Evolutionary conservation across 2,329 filamentous ascomycete genomes (phyloP), one percentile per base, ranked within the genome.

Genomic region (Colletotrichum sp.): DNA sequence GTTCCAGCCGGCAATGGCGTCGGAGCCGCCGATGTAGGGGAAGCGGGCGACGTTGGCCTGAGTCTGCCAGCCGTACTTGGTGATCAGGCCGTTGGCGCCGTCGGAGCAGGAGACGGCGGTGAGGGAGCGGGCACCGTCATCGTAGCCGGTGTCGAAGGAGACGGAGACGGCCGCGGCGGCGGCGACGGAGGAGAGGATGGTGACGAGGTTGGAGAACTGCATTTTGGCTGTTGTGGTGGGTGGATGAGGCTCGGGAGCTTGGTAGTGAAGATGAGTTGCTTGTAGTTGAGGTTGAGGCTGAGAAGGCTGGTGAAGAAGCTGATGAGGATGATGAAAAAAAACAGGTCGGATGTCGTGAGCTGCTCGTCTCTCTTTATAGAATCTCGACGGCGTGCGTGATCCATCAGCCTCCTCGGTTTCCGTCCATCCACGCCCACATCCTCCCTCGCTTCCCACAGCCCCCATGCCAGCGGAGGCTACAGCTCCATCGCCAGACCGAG

Each of bases 71-170:
- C 88, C 88, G 85, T 91, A 91, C 80, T 87, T 89, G 80, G 89
- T 92, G 78, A 91, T 90, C 77, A 95, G 88, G 74, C 93, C 93
- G 84, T 95, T 93, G 77, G 77, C 63, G 71, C 93, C 93, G 81
- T 95, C 91, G 36, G 91, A 93, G 90, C 93, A 95, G 77, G 92
- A 83, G 61, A 95, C 89, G 7, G 81, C 83, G 39, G 85, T 87
- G 71, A 96, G 83, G 61, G 90, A 87, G 74, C 92, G 89, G 76
- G 79, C 79, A 62, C 82, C 83, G 78, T 93, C 86, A 82, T 96
- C 94, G 86, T 95, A 97, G 82, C 89, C 92, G 25, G 86, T 85
- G 85, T 96, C 94, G 85, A 93, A 96, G 78, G 93, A 93, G 81
- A 96, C 93, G 83, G 81, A 8, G 36, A 19, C 81, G 79, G 86